Evolutionary conservation across 1,284 basidiomycete genomes (phyloP), one percentile per base, ranked within the genome.

Genomic region (Coniophora puteana): DNA sequence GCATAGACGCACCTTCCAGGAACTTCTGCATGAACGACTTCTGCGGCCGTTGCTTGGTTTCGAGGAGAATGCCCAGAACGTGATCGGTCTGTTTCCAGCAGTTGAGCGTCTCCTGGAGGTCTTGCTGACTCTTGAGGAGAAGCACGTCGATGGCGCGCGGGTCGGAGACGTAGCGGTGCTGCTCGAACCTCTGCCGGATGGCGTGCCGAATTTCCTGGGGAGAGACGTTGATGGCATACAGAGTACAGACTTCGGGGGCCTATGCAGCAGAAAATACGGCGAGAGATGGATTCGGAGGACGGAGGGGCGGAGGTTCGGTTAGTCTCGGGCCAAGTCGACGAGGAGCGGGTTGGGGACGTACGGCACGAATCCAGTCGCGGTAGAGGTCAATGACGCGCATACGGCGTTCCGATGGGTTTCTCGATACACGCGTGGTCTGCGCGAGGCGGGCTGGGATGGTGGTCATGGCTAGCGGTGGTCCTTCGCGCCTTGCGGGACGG

Each of bases 31-130:
- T 68, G 63, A 93, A 93, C 14, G 82, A 78, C 52, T 76, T 74
- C 51, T 69, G 69, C 6, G 76, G 75, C 45, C 76, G 66, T 35
- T 69, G 64, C 36, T 69, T 65, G 4, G 63, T 59, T 45, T 74
- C 62, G 46, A 88, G 63, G 36, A 88, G 56, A 25, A 85, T 74
- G 5, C 83, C 85, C 59, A 82, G 63, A 18, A 90, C 67, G 58
- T 89, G 87, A 47, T 88, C 83, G 29, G 71, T 69, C 70, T 90
- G 87, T 63, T 94, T 94, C 93, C 93, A 97, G 52, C 77, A 78
- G 61, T 97, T 97, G 74, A 96, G 77, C 35, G 88, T 87, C 74
- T 94, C 96, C 72, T 99, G 96, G 61, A 83, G 93, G 55, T 97
- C 93, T 66, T 84, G 84, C 49, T 83, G 72, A 47, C 80, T 79